These are phyloP conservation scores for Ziziphus jujuba DNA, from an alignment of 306 rosid genomes.

Conservation along the genomic window DNA sequence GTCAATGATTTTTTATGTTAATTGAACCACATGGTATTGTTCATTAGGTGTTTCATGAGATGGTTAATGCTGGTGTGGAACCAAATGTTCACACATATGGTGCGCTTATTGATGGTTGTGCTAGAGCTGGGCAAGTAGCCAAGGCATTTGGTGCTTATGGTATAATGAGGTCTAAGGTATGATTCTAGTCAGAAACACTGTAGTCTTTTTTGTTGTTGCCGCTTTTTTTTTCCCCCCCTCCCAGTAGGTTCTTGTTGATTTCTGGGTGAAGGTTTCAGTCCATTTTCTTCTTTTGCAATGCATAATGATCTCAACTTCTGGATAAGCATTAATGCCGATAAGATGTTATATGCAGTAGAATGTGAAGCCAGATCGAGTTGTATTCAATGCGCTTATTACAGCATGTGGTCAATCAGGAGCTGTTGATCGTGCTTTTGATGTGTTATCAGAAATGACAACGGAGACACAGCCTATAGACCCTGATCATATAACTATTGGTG, in stretches of 20 bases:
- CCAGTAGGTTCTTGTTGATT: conserved; percentile 6
- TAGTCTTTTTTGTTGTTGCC: conserved; percentile 1
- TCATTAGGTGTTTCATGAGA: conserved; percentile 76
- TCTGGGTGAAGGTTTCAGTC: background rate
- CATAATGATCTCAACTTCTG: conserved; percentile 7
- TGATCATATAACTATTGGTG: conserved; percentile 88
- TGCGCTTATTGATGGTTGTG: conserved; percentile 98
- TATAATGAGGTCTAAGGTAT: conserved; percentile 97
- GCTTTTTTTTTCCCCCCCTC: conserved; percentile 12
- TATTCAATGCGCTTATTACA: conserved; percentile 97
- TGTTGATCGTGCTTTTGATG: conserved; percentile 96
- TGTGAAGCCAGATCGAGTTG: conserved; percentile 99
- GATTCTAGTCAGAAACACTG: conserved; percentile 21
- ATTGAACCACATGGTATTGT: conserved; percentile 21
- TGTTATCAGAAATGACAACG: conserved; percentile 83
- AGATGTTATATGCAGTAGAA: conserved; percentile 92
- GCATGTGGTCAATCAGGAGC: conserved; percentile 98
- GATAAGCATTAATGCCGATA: conserved; percentile 52
- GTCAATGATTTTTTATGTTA: conserved; percentile 15
- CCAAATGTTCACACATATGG: conserved; percentile 91
- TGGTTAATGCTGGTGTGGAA: conserved; percentile 91
- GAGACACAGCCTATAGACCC: conserved; percentile 86
- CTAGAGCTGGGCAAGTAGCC: conserved; percentile 93
- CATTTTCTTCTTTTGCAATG: conserved; percentile 20
- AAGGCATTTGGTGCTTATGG: conserved; percentile 99